phyloP scores from a whole-genome alignment of 2,329 filamentous ascomycete species.

The Neofusicoccum umdonicola region DNA sequence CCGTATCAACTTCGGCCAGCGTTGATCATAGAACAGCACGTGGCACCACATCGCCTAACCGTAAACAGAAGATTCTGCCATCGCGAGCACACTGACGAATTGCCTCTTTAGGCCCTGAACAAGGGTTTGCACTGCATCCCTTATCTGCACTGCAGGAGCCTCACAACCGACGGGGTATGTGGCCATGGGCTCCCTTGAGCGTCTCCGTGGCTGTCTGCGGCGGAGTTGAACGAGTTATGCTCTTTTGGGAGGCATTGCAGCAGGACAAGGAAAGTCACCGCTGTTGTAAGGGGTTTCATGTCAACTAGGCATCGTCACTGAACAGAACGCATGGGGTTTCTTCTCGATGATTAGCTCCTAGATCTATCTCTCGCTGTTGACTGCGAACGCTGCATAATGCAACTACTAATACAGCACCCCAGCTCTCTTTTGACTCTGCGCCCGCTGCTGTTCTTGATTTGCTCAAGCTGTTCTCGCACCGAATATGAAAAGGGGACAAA shows the following conservation, averaged over 20 bases:
- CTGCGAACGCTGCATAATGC: constrained; percentile 10
- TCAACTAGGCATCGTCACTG: background rate
- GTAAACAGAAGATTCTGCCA: background rate
- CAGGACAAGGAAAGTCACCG: too few species aligned
- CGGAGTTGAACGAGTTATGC: too few species aligned
- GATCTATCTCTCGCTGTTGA: constrained; percentile 4
- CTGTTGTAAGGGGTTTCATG: too few species aligned
- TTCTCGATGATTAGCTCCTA: constrained; percentile 11
- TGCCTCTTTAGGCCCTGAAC: background rate
- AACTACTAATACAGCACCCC: constrained; percentile 12
- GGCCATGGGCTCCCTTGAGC: too few species aligned
- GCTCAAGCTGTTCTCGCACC: background rate
- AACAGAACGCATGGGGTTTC: background rate
- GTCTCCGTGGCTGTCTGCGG: too few species aligned
- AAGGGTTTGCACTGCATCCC: background rate
- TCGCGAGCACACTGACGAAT: constrained; percentile 5
- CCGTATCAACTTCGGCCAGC: background rate
- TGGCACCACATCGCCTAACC: constrained; percentile 6
- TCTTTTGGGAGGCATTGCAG: too few species aligned
- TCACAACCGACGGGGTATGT: too few species aligned
- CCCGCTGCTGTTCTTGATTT: background rate
- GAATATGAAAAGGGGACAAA: background rate
- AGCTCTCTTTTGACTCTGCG: background rate
- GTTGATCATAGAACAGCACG: constrained; percentile 5
- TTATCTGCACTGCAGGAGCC: background rate